A percentile compares a stretch with the other conserved stretches of the same genome.
Evolutionary conservation across 2,329 filamentous ascomycete species (phyloP).

Genomic region (Zopfia rhizophila): DNA sequence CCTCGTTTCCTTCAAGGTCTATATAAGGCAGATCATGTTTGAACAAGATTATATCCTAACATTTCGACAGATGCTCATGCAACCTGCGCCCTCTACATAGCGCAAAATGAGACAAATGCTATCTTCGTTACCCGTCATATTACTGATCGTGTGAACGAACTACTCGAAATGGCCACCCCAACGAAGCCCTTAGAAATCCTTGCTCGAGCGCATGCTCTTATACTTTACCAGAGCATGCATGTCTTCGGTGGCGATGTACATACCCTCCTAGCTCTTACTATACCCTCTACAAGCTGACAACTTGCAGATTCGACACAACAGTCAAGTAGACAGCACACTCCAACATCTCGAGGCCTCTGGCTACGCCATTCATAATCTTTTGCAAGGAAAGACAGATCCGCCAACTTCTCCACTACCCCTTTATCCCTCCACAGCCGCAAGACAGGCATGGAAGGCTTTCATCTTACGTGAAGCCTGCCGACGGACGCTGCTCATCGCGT

Average conservation of each 20-base stretch:
- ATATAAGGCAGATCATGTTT: not conserved
- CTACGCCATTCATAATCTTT: conserved; percentile 12
- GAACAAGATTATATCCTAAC: not conserved
- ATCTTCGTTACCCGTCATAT: conserved; percentile 62
- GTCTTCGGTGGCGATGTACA: conserved; percentile 36
- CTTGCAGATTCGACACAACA: conserved; percentile 29
- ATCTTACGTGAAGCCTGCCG: conserved; percentile 65
- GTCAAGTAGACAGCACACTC: conserved; percentile 28
- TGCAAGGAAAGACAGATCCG: conserved; percentile 25
- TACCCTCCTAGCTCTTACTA: not conserved
- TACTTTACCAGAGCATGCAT: conserved; percentile 43
- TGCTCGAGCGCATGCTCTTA: conserved; percentile 39
- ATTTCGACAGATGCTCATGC: conserved; percentile 60
- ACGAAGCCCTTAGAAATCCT: conserved; percentile 30
- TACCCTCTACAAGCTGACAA: not conserved
- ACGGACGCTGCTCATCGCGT: conserved; percentile 62
- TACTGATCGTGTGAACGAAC: conserved; percentile 56
- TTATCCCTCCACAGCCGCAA: conserved; percentile 48
- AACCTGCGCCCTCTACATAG: conserved; percentile 64
- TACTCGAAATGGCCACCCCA: conserved; percentile 45
- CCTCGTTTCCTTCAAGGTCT: conserved; percentile 63
- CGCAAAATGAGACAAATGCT: conserved; percentile 61
- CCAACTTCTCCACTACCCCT: conserved; percentile 44
- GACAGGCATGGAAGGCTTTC: conserved; percentile 63
- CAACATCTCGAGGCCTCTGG: conserved; percentile 29